phyloP scores from a whole-genome alignment of 345 rosid species.

The Salix viminalis region DNA sequence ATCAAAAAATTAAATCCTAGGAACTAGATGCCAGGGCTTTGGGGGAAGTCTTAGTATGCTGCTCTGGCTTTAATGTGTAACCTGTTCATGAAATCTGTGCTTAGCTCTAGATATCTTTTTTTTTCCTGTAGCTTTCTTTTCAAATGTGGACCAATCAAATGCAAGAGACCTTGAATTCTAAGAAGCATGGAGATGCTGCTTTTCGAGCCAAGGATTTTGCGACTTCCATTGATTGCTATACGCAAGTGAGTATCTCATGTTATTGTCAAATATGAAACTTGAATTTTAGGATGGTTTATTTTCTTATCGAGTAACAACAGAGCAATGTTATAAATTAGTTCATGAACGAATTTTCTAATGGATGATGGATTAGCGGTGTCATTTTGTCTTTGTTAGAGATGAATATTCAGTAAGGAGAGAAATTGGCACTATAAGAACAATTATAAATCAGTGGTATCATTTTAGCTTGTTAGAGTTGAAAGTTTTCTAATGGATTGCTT shows the following conservation, averaged over 20 bases:
- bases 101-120: neutral
- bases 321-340: neutral
- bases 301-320: neutral
- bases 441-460: neutral
- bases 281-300: too few relatives aligned
- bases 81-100: too few relatives aligned
- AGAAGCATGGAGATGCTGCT: slow-evolving; percentile 88
- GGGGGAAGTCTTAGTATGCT: neutral
- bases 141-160: slow-evolving; percentile 96
- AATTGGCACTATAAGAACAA: neutral
- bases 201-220: slow-evolving; percentile 82
- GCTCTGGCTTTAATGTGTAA: neutral
- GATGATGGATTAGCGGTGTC: too few relatives aligned
- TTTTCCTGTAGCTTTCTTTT: slow-evolving; percentile 67
- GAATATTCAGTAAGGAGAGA: too few relatives aligned
- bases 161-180: slow-evolving; percentile 87
- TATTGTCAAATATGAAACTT: neutral
- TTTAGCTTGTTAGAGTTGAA: neutral
- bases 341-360: neutral
- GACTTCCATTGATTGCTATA: slow-evolving; percentile 69
- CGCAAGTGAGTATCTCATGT: slow-evolving; percentile 44
- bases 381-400: too few relatives aligned
- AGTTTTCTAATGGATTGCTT: neutral
- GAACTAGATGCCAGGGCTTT: neutral
- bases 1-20: neutral